Conservation (phyloP, 2,329 filamentous ascomycete genomes). For the Pseudogymnoascus pannorum region DNA sequence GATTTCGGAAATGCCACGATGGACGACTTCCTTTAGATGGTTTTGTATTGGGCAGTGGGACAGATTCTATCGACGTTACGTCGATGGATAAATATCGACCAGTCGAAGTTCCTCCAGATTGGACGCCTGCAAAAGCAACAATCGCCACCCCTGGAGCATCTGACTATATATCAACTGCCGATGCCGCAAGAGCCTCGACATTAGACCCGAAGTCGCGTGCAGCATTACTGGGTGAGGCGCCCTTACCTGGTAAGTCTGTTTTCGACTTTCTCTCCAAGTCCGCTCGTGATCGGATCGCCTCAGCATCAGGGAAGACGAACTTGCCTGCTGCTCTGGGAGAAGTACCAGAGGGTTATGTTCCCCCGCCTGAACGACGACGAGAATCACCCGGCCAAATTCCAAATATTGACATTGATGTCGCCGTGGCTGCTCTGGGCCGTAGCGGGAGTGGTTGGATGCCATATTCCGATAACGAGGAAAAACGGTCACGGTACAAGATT, state of each 20-base stretch:
- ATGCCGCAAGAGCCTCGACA: conserved; percentile 69
- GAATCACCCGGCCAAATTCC: conserved; percentile 55
- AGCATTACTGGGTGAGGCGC: conserved; percentile 69
- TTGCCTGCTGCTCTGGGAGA: conserved; percentile 74
- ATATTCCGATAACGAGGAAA: conserved; percentile 74
- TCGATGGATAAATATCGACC: conserved; percentile 46
- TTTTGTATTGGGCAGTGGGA: conserved; percentile 61
- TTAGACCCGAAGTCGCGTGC: conserved; percentile 73
- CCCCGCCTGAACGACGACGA: conserved; percentile 55
- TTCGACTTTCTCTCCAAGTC: conserved; percentile 85
- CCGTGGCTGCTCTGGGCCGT: conserved; percentile 60
- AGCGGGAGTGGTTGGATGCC: conserved; percentile 65
- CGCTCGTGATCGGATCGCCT: conserved; percentile 67
- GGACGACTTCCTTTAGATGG: conserved; percentile 72
- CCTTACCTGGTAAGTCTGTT: conserved; percentile 83
- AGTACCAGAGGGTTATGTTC: conserved; percentile 55
- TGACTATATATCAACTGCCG: conserved; percentile 59
- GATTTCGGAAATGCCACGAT: conserved; percentile 69
- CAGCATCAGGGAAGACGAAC: conserved; percentile 65
- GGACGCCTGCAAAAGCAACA: conserved; percentile 56
- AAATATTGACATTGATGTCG: conserved; percentile 57
- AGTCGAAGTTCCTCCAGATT: conserved; percentile 62
- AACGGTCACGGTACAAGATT: conserved; percentile 69
- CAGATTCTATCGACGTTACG: conserved; percentile 39
- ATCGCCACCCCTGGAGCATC: conserved; percentile 29